Conservation (phyloP, 2,329 filamentous ascomycete genomes). For the Hypoxylon sp. region DNA sequence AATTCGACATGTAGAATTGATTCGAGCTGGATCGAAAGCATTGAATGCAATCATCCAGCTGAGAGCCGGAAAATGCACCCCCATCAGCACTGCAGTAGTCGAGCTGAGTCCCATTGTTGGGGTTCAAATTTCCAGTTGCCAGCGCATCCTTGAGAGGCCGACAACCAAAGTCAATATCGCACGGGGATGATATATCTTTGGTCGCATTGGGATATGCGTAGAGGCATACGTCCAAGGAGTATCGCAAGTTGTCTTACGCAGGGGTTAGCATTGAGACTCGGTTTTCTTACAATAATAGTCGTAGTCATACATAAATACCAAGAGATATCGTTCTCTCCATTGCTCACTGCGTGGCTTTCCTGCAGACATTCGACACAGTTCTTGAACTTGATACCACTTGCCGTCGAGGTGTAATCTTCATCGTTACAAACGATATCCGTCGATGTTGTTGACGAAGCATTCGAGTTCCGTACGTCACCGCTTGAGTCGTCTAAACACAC, state of each 20-base stretch:
- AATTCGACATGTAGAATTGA: constrained; percentile 59
- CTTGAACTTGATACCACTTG: constrained; percentile 55
- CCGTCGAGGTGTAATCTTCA: constrained; percentile 49
- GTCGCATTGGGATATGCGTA: constrained; percentile 49
- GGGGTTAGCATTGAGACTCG: constrained; percentile 30
- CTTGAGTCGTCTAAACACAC: constrained; percentile 54
- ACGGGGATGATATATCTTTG: constrained; percentile 52
- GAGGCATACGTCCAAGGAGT: constrained; percentile 57
- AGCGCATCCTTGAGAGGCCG: constrained; percentile 51
- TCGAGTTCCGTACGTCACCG: constrained; percentile 47
- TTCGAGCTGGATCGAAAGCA: constrained; percentile 54
- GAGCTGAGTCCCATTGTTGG: constrained; percentile 42
- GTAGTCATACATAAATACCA: constrained; percentile 58
- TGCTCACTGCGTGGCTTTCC: constrained; percentile 53
- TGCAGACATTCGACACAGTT: constrained; percentile 58
- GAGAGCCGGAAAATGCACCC: constrained; percentile 44
- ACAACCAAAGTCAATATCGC: constrained; percentile 54
- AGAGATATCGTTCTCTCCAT: constrained; percentile 51
- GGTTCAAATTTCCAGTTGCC: constrained; percentile 44
- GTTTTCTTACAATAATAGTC: not conserved
- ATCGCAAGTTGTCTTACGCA: constrained; percentile 59
- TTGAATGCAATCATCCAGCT: constrained; percentile 50
- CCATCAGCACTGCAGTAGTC: constrained; percentile 54
- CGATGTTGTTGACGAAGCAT: constrained; percentile 52
- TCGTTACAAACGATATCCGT: constrained; percentile 59